Conservation (phyloP, 441 rosid species). For the Populus hybrid region DNA sequence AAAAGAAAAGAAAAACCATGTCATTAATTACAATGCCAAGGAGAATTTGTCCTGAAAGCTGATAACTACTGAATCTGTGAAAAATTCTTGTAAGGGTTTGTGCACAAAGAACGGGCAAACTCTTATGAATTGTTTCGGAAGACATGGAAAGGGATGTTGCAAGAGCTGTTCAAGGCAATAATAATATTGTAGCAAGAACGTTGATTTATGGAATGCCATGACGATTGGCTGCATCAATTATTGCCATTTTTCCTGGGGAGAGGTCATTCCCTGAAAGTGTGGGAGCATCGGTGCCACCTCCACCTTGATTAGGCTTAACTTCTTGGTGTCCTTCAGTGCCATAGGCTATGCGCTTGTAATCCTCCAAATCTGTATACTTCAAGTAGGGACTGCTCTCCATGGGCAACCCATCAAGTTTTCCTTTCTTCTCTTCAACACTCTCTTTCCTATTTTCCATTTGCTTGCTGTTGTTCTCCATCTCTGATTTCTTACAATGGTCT, state of each 20-base stretch:
- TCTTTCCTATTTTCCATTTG: neutral
- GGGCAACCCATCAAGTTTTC: slow-evolving; percentile 18
- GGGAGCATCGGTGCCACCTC: slow-evolving; percentile 15
- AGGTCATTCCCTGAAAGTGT: neutral
- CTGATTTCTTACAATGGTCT: neutral
- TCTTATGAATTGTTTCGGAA: neutral
- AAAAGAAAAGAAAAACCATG: too few species aligned
- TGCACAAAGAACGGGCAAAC: neutral
- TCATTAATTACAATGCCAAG: neutral
- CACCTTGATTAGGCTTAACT: slow-evolving; percentile 27
- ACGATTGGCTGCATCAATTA: neutral
- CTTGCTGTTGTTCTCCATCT: neutral
- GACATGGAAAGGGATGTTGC: neutral
- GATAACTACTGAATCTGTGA: neutral
- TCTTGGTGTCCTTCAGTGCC: slow-evolving; percentile 33
- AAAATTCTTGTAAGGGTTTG: too few species aligned
- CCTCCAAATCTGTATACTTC: slow-evolving; percentile 30
- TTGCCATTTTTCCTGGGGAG: neutral
- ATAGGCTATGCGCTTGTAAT: slow-evolving; percentile 27
- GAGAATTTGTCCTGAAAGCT: neutral
- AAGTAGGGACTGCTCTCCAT: slow-evolving; percentile 30
- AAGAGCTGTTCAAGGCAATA: neutral
- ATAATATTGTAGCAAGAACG: neutral
- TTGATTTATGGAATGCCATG: neutral
- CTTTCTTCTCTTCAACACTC: neutral